Conservation (phyloP, 768 basidiomycete species). For the Pisolithus microcarpus region DNA sequence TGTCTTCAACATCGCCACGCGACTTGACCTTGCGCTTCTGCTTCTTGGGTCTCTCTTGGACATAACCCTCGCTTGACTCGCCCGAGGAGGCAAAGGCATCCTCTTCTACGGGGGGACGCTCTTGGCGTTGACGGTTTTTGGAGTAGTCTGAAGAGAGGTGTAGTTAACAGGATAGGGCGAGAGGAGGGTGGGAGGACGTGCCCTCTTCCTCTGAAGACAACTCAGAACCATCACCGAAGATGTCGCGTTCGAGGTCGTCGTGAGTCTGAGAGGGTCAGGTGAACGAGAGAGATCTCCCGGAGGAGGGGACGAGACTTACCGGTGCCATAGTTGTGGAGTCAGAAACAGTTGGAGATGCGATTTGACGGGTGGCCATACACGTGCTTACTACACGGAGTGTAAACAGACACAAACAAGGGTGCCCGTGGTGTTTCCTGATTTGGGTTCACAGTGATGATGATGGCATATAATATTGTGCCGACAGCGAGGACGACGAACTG, state of each 20-base stretch:
- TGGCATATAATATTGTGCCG: too few relatives aligned
- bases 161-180: background rate
- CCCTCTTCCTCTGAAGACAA: constrained; percentile 70
- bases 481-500: too few relatives aligned
- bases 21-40: constrained; percentile 20
- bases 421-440: background rate
- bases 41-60: constrained; percentile 25
- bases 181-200: constrained; percentile 2
- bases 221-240: constrained; percentile 83
- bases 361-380: background rate
- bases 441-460: background rate
- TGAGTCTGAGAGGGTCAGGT: constrained; percentile 2
- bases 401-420: constrained; percentile 1
- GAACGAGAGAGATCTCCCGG: too few relatives aligned
- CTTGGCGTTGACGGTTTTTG: constrained; percentile 34
- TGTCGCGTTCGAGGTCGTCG: constrained; percentile 53
- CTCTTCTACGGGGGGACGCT: constrained; percentile 25
- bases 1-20: constrained; percentile 40
- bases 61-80: constrained; percentile 51
- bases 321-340: constrained; percentile 7
- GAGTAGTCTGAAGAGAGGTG: constrained; percentile 31
- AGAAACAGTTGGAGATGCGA: background rate
- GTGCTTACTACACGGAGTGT: background rate
- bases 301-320: background rate
- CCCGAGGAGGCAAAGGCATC: constrained; percentile 31